Percentiles rank a stretch among this genome's conserved stretches.
phyloP scores from a whole-genome alignment of 257 asterid genomes.

The Petunia axillaris region DNA sequence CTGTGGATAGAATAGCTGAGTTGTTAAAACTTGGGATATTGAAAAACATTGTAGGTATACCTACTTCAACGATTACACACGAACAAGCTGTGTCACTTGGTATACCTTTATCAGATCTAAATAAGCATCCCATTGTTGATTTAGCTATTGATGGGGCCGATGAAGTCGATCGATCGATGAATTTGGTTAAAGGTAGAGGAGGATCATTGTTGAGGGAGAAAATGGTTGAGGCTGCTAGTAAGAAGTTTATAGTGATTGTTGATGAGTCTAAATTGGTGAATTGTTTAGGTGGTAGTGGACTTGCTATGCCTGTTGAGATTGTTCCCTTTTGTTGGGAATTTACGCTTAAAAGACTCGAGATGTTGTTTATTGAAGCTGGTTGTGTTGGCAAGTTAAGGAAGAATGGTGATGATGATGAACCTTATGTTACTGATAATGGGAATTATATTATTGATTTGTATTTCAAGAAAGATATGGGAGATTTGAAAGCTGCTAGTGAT shows the following conservation, averaged over 20 bases:
- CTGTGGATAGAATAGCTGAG: conserved; percentile 48
- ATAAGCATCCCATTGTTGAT: conserved; percentile 58
- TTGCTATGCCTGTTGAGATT: conserved; percentile 78
- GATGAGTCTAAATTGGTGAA: conserved; percentile 64
- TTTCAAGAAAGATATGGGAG: conserved; percentile 63
- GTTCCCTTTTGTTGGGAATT: conserved; percentile 68
- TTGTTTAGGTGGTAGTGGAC: conserved; percentile 58
- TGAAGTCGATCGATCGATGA: conserved; percentile 62
- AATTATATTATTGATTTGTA: conserved; percentile 63
- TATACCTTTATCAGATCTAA: conserved; percentile 66
- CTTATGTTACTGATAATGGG: conserved; percentile 64
- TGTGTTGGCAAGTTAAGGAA: conserved; percentile 60
- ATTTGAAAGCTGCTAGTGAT: conserved; percentile 61
- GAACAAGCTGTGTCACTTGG: conserved; percentile 62
- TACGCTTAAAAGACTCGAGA: conserved; percentile 52
- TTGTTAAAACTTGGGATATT: conserved; percentile 36
- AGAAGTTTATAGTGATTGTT: conserved; percentile 46
- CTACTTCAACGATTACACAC: conserved; percentile 45
- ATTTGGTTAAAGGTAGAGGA: conserved; percentile 75
- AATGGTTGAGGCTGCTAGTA: conserved; percentile 47
- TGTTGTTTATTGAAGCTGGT: conserved; percentile 49
- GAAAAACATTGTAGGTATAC: conserved; percentile 45
- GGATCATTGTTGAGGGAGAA: conserved; percentile 53
- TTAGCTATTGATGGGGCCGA: conserved; percentile 75
- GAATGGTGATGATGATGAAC: conserved; percentile 27